A percentile compares a stretch with the other conserved stretches of the same genome.
Conservation (phyloP, 768 basidiomycete genomes). For the Tulasnella sp. region DNA sequence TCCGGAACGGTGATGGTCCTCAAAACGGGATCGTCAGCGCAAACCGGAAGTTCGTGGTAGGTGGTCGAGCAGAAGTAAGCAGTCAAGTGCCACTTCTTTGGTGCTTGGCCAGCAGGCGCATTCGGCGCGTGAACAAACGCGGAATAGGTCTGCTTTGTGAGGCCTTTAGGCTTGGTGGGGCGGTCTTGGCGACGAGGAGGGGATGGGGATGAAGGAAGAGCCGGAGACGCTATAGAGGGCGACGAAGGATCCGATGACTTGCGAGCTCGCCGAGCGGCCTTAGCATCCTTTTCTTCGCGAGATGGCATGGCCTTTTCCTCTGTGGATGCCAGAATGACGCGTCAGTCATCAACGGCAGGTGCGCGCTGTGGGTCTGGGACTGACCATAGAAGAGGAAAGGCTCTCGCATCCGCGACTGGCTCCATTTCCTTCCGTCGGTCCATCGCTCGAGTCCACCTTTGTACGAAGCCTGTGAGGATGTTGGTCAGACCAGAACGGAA, state of each 20-base stretch:
- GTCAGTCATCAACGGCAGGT: neutral
- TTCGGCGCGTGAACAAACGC: slow-evolving; percentile 69
- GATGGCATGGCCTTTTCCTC: slow-evolving; percentile 80
- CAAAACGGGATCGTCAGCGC: slow-evolving; percentile 76
- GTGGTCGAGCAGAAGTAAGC: slow-evolving; percentile 45
- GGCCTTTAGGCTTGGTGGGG: slow-evolving; percentile 76
- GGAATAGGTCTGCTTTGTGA: slow-evolving; percentile 85
- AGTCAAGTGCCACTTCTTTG: slow-evolving; percentile 73
- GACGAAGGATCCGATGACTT: slow-evolving; percentile 55
- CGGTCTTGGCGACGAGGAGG: slow-evolving; percentile 69
- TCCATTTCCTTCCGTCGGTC: slow-evolving; percentile 86
- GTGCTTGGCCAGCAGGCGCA: slow-evolving; percentile 48
- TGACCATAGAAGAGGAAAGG: slow-evolving; percentile 69
- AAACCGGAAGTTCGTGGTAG: slow-evolving; percentile 52
- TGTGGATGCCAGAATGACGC: neutral
- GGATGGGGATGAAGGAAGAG: slow-evolving; percentile 42
- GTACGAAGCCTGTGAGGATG: slow-evolving; percentile 53
- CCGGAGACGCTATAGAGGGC: neutral
- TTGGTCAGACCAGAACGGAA: neutral
- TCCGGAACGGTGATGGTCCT: slow-evolving; percentile 67
- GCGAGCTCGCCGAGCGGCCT: slow-evolving; percentile 64
- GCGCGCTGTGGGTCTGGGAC: neutral
- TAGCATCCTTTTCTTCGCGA: slow-evolving; percentile 75
- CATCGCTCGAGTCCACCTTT: slow-evolving; percentile 70
- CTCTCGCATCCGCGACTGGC: slow-evolving; percentile 81